A percentile compares a stretch with the other conserved stretches of the same genome.
phyloP scores from a whole-genome alignment of 2,329 filamentous ascomycete species.

The Endothia cerciana region DNA sequence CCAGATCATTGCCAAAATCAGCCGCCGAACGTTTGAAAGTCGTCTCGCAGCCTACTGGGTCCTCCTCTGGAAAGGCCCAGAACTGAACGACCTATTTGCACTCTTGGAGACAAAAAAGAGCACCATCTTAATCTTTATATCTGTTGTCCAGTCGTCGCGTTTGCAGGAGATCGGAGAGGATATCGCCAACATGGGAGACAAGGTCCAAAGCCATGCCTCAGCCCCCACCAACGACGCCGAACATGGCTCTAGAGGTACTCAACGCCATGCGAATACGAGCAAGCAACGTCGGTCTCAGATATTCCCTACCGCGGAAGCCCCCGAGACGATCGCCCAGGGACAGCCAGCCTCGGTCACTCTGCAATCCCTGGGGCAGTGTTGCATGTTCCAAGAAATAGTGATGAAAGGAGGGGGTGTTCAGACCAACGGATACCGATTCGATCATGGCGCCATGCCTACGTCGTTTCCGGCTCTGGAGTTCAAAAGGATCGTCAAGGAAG shows the following conservation, averaged over 20 bases:
- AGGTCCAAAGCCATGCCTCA: neutral
- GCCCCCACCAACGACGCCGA: too few species aligned
- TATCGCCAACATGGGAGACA: neutral
- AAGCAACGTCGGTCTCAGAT: too few species aligned
- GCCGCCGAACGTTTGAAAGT: neutral
- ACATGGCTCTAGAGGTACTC: neutral
- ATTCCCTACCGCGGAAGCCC: too few species aligned
- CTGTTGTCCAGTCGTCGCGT: neutral
- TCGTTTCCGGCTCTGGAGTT: neutral
- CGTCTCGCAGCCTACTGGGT: neutral
- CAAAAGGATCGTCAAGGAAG: neutral
- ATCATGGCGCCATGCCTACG: neutral
- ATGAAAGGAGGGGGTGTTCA: neutral
- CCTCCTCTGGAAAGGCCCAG: neutral
- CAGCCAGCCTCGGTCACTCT: too few species aligned
- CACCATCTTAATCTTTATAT: neutral
- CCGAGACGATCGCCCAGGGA: too few species aligned
- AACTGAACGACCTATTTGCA: neutral
- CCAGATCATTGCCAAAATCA: neutral
- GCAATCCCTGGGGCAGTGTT: too few species aligned
- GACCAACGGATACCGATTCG: neutral
- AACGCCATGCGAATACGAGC: too few species aligned
- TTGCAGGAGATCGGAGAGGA: neutral
- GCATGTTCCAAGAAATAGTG: too few species aligned
- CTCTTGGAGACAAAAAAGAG: neutral